Conservation (phyloP, 2,329 filamentous ascomycete species). For the Zarea fungicola region DNA sequence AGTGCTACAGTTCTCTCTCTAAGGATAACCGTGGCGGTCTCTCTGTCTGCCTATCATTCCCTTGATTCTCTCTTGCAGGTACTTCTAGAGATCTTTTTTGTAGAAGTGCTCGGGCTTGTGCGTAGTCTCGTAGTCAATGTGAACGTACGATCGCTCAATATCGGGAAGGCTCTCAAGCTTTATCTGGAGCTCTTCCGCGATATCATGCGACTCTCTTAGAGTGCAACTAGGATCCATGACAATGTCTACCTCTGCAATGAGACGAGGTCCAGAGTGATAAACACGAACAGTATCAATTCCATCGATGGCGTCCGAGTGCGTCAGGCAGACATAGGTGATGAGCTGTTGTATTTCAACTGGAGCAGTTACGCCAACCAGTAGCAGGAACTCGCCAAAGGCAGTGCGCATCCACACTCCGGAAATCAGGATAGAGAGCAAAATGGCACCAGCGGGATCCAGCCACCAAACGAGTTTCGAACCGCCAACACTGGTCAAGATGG, state of each 20-base stretch:
- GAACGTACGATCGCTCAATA: conserved; percentile 90
- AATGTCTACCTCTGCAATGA: conserved; percentile 93
- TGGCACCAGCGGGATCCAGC: conserved; percentile 89
- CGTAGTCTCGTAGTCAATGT: conserved; percentile 94
- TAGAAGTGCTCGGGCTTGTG: conserved; percentile 80
- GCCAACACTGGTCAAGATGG: conserved; percentile 85
- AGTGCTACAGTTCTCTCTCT: too few species aligned
- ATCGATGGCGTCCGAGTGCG: conserved; percentile 73
- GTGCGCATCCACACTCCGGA: conserved; percentile 77
- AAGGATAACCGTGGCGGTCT: too few species aligned
- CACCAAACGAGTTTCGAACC: conserved; percentile 88
- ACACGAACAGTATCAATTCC: conserved; percentile 94
- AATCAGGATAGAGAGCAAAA: conserved; percentile 75
- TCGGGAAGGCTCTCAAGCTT: conserved; percentile 90
- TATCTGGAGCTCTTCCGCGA: conserved; percentile 88
- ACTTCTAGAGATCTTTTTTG: conserved; percentile 53
- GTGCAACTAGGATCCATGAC: conserved; percentile 78
- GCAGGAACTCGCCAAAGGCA: conserved; percentile 81
- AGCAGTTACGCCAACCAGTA: conserved; percentile 85
- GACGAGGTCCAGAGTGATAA: conserved; percentile 81
- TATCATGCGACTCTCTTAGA: conserved; percentile 78
- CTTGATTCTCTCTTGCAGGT: neutral
- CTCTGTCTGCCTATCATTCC: too few species aligned
- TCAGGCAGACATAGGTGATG: conserved; percentile 88
- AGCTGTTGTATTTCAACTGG: conserved; percentile 83